phyloP scores from a whole-genome alignment of 768 basidiomycete species.

The Tylopilus sp. region DNA sequence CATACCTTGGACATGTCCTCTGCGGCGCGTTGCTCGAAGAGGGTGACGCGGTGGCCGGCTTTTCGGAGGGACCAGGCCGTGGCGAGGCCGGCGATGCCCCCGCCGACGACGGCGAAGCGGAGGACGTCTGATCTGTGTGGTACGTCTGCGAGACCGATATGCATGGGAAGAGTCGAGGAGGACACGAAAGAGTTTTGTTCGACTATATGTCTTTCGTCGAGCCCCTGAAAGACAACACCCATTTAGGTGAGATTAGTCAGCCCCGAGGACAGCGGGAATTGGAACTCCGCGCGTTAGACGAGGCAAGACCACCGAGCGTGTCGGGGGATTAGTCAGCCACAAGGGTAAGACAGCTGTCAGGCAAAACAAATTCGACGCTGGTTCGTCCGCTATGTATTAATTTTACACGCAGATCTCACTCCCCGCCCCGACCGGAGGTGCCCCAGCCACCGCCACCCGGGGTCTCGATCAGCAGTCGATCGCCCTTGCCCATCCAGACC shows the following conservation, averaged over 20 bases:
- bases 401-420: too few species aligned
- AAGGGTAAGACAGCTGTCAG: too few species aligned
- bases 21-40: conserved; percentile 47
- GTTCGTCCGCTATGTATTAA: too few species aligned
- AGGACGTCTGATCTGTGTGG: conserved; percentile 10
- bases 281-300: too few species aligned
- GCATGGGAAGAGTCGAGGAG: background rate
- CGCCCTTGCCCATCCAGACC: conserved; percentile 85
- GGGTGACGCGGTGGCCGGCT: conserved; percentile 53
- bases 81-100: conserved; percentile 49
- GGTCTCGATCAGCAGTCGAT: conserved; percentile 76
- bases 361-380: too few species aligned
- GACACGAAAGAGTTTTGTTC: too few species aligned
- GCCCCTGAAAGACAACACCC: too few species aligned
- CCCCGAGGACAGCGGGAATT: too few species aligned
- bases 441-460: conserved; percentile 94
- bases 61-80: conserved; percentile 49
- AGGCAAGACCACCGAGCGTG: too few species aligned
- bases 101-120: conserved; percentile 24
- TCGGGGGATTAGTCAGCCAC: too few species aligned
- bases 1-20: conserved; percentile 37
- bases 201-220: too few species aligned
- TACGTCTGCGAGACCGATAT: conserved; percentile 1
- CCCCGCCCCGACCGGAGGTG: background rate
- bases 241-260: too few species aligned